A percentile compares a stretch with the other conserved stretches of the same genome.
Evolutionary conservation across 2,329 filamentous ascomycete species (phyloP).

Genomic region (Ascochyta clinopodiicola): DNA sequence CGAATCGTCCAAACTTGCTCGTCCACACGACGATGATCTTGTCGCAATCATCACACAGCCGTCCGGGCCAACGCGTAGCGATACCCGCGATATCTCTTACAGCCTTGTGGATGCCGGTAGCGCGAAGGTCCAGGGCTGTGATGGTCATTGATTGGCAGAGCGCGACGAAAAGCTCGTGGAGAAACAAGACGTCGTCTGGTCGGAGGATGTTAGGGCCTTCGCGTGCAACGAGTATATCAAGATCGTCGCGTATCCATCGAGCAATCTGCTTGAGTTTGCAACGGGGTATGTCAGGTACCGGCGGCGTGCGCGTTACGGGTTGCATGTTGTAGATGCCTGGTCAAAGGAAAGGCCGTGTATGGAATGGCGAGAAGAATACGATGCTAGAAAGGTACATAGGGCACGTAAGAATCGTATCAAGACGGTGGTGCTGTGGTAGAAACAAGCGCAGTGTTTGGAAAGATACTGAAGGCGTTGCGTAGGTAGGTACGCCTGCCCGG

Average conservation of each 20-base stretch:
- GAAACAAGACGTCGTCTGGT: conserved; percentile 52
- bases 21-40: conserved; percentile 51
- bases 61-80: conserved; percentile 56
- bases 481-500: not conserved
- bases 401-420: not conserved
- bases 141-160: conserved; percentile 33
- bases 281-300: not conserved
- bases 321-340: not conserved
- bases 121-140: conserved; percentile 46
- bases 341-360: not conserved
- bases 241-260: conserved; percentile 56
- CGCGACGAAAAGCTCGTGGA: conserved; percentile 52
- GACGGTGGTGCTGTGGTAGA: not conserved
- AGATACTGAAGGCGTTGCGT: not conserved
- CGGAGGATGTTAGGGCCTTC: conserved; percentile 53
- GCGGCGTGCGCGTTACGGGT: not conserved
- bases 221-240: conserved; percentile 54
- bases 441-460: not conserved
- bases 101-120: conserved; percentile 56
- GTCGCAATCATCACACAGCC: conserved; percentile 55
- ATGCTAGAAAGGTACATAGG: not conserved
- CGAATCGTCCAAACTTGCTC: conserved; percentile 46
- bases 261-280: conserved; percentile 45
- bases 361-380: not conserved
- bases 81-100: conserved; percentile 52